These are phyloP conservation scores for Jimgerdemannia lactiflua DNA, from an alignment of 192 early-diverging fungal species.

Conservation along the genomic window DNA sequence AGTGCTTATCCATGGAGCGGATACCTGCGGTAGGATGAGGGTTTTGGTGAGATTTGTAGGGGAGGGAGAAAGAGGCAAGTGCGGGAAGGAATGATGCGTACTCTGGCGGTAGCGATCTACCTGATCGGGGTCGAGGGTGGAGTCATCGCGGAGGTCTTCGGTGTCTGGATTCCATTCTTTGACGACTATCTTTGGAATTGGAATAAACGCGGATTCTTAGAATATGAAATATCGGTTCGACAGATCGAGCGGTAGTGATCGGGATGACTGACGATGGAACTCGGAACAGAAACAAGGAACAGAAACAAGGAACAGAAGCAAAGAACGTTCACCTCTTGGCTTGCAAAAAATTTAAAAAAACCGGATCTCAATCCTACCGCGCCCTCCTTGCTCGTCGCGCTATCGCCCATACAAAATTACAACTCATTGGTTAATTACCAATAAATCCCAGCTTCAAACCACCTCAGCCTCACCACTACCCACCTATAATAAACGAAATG, in stretches of 20 bases:
- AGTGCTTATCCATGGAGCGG: conserved; percentile 71
- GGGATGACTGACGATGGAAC: too few relatives aligned
- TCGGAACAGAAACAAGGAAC: conserved; percentile 4
- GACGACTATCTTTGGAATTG: conserved; percentile 62
- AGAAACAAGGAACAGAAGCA: conserved; percentile 24
- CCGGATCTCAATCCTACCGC: conserved; percentile 63
- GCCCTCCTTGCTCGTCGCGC: conserved; percentile 37
- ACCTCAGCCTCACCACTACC: conserved; percentile 1
- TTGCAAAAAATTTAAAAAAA: conserved; percentile 71
- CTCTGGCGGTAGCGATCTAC: conserved; percentile 58
- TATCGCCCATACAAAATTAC: conserved; percentile 11
- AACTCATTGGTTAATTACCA: conserved; percentile 9
- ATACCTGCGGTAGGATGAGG: conserved; percentile 46
- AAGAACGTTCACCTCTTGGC: conserved; percentile 50
- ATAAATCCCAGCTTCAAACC: neutral
- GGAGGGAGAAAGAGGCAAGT: too few relatives aligned
- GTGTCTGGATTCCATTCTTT: conserved; percentile 72
- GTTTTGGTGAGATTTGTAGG: neutral
- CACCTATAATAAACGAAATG: conserved; percentile 93
- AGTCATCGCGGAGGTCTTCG: conserved; percentile 64
- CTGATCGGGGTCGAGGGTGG: conserved; percentile 58
- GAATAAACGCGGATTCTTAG: too few relatives aligned
- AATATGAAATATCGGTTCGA: too few relatives aligned
- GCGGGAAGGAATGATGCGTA: conserved; percentile 28
- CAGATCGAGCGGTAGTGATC: too few relatives aligned